Evolutionary conservation across 2,329 filamentous ascomycete species (phyloP).

Genomic region (Exophiala sideris): DNA sequence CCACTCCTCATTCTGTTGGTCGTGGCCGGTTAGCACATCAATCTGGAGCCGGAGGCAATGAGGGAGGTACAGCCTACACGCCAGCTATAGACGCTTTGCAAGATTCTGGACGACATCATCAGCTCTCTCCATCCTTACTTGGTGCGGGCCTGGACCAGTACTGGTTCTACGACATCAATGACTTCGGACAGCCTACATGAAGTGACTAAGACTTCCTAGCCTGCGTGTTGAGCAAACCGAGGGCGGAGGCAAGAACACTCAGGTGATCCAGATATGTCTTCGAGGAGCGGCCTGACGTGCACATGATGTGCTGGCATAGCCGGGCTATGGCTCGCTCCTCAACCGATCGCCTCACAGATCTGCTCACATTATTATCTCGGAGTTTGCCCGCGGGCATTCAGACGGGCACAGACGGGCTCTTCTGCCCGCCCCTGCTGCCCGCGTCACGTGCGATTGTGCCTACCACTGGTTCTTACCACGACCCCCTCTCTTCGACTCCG

Average conservation of each 20-base stretch:
- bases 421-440: background rate
- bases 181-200: background rate
- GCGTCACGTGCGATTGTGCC: conserved; percentile 1
- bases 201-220: too few species aligned
- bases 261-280: background rate
- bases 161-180: conserved; percentile 5
- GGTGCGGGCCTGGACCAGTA: background rate
- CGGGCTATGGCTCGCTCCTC: background rate
- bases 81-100: background rate
- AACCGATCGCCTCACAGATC: background rate
- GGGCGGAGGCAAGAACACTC: background rate
- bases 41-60: background rate
- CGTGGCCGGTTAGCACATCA: background rate
- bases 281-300: background rate
- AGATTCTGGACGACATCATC: background rate
- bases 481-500: background rate
- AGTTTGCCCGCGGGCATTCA: conserved; percentile 5
- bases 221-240: too few species aligned
- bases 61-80: background rate
- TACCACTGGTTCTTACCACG: background rate
- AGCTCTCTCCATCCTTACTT: background rate
- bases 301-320: background rate
- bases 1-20: background rate
- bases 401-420: background rate
- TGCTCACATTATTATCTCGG: background rate